Percentiles rank a stretch among this genome's conserved stretches.
Conservation (phyloP, 228 moss, liverwort and hornwort species). For the Sphagnum magellanicum region DNA sequence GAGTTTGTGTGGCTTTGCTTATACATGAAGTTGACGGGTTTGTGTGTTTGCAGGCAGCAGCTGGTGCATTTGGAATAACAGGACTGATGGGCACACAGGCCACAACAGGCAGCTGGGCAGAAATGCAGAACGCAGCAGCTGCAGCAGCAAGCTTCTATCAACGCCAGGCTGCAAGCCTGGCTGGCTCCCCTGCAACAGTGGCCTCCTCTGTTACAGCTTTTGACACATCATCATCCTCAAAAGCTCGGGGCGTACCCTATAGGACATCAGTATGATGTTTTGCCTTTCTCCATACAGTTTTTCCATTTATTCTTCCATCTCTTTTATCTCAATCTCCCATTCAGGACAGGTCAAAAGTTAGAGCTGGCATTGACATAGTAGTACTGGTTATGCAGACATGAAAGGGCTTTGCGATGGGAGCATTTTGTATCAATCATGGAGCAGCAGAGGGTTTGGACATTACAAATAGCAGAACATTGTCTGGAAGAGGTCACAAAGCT, state of each 20-base stretch:
- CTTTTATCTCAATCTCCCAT: no score
- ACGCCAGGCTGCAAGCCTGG: slow-evolving; percentile 38
- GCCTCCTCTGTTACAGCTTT: slow-evolving; percentile 19
- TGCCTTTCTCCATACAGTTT: neutral
- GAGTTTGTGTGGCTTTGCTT: no score
- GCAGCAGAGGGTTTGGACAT: no score
- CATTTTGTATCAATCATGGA: no score
- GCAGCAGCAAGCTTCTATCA: slow-evolving; percentile 54
- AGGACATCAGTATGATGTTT: slow-evolving; percentile 40
- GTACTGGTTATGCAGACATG: no score
- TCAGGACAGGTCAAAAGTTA: no score
- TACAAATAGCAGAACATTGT: no score
- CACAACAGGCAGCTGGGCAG: slow-evolving; percentile 41
- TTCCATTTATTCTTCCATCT: neutral
- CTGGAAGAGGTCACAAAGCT: no score
- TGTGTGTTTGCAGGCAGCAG: slow-evolving; percentile 33
- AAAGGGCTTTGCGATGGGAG: no score
- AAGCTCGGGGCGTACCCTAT: slow-evolving; percentile 49
- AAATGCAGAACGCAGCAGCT: slow-evolving; percentile 53
- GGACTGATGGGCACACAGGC: slow-evolving; percentile 48
- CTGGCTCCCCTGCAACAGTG: slow-evolving; percentile 29
- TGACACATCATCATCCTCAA: slow-evolving; percentile 37
- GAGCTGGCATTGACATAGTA: no score
- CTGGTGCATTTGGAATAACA: slow-evolving; percentile 56
- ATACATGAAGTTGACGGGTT: neutral